Conservation (phyloP, 1,139 yeast species). For the Pichia sp. region DNA sequence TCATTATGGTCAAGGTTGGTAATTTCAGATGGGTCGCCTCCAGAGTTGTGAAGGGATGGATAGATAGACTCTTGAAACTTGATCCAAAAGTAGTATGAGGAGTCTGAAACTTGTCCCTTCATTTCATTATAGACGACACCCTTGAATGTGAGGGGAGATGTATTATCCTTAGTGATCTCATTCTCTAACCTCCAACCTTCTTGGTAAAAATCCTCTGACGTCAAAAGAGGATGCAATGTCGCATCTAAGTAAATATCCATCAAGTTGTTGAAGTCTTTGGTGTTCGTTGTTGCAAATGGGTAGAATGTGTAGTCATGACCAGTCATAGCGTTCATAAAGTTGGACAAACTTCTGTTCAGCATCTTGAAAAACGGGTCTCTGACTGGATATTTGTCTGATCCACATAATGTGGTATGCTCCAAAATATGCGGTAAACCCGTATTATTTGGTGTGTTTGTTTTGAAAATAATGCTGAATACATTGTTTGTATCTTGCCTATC, state of each 20-base stretch:
- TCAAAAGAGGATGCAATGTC: conserved; percentile 72
- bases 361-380: conserved; percentile 97
- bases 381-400: conserved; percentile 84
- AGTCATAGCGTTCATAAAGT: conserved; percentile 99
- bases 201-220: conserved; percentile 78
- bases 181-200: conserved; percentile 98
- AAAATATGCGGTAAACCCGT: conserved; percentile 96
- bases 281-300: conserved; percentile 93
- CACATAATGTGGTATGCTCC: conserved; percentile 94
- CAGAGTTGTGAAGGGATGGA: conserved; percentile 80
- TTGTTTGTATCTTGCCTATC: conserved; percentile 77
- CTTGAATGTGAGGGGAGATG: conserved; percentile 63
- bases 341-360: conserved; percentile 83
- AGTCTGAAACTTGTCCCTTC: conserved; percentile 95
- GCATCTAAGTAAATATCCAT: conserved; percentile 88
- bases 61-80: conserved; percentile 80
- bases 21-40: conserved; percentile 86
- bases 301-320: conserved; percentile 94
- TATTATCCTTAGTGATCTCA: conserved; percentile 47
- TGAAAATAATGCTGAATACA: conserved; percentile 84
- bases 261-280: conserved; percentile 71
- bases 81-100: conserved; percentile 79
- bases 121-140: conserved; percentile 98
- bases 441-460: conserved; percentile 87
- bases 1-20: conserved; percentile 71